Percentiles rank a stretch among this genome's conserved stretches.
Evolutionary conservation across 192 early-diverging fungal species (phyloP).

Genomic region (Allomyces macrogynus): DNA sequence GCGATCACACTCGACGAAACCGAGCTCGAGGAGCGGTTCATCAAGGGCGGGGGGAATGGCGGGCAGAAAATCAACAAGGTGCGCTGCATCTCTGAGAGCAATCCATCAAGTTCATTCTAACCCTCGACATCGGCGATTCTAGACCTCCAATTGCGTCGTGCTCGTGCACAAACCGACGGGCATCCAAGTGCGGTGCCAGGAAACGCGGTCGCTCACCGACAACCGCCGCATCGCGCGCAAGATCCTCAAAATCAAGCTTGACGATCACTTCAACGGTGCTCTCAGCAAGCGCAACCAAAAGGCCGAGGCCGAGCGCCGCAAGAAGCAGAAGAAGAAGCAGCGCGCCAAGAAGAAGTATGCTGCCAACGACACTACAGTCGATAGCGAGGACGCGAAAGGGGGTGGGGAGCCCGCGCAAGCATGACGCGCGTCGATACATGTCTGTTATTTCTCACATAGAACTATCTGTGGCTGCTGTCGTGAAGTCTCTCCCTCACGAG

Average conservation of each 20-base stretch:
- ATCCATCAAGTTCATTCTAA: too few species aligned
- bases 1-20: background rate
- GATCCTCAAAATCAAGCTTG: constrained; percentile 39
- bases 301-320: constrained; percentile 34
- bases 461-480: too few species aligned
- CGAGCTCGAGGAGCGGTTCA: background rate
- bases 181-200: constrained; percentile 46
- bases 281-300: constrained; percentile 37
- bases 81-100: background rate
- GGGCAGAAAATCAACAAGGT: constrained; percentile 60
- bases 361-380: too few species aligned
- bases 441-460: too few species aligned
- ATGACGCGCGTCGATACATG: too few species aligned
- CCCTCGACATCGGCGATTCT: too few species aligned
- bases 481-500: too few species aligned
- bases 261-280: constrained; percentile 40
- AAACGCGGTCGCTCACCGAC: constrained; percentile 45
- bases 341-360: constrained; percentile 40
- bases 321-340: constrained; percentile 27
- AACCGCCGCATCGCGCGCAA: constrained; percentile 52
- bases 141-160: constrained; percentile 47
- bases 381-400: too few species aligned
- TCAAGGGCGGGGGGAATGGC: constrained; percentile 46
- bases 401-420: too few species aligned
- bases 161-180: constrained; percentile 50